Conservation (phyloP, 2,329 filamentous ascomycete genomes). For the Ophiostoma sp. region DNA sequence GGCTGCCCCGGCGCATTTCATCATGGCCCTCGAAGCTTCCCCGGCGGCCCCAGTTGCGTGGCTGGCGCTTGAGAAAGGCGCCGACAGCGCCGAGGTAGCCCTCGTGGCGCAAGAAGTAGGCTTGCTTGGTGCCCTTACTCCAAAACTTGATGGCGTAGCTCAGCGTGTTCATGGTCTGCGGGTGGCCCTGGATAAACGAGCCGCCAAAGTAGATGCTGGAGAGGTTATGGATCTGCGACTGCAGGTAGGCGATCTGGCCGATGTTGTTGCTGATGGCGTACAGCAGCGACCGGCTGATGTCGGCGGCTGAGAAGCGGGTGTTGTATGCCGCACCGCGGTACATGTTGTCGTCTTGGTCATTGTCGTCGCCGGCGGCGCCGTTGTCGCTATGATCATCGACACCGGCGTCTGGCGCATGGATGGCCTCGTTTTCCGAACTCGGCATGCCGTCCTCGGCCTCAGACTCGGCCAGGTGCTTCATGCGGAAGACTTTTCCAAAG, state of each 20-base stretch:
- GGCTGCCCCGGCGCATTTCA: neutral
- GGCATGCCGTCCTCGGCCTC: conserved; percentile 63
- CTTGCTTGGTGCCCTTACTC: conserved; percentile 85
- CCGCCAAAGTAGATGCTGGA: conserved; percentile 96
- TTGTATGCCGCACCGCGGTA: conserved; percentile 31
- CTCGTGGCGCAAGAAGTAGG: conserved; percentile 92
- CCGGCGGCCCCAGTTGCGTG: conserved; percentile 81
- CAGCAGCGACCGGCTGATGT: conserved; percentile 84
- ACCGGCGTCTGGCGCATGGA: neutral
- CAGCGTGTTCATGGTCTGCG: conserved; percentile 95
- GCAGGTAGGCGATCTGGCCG: conserved; percentile 94
- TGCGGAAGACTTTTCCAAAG: conserved; percentile 93
- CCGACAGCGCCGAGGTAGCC: conserved; percentile 92
- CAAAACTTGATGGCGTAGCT: conserved; percentile 97
- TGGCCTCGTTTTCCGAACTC: conserved; percentile 39
- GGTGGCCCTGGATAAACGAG: conserved; percentile 91
- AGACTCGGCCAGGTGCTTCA: conserved; percentile 78
- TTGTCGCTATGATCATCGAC: neutral
- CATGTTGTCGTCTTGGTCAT: conserved; percentile 15
- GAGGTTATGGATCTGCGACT: conserved; percentile 87
- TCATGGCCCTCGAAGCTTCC: conserved; percentile 61
- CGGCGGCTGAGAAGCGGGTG: conserved; percentile 65
- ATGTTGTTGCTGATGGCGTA: conserved; percentile 98
- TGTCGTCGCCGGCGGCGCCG: neutral
- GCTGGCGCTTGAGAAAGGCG: conserved; percentile 87